These are phyloP conservation scores for Syzygium syzygioides DNA, from an alignment of 441 rosid species.

Conservation along the genomic window DNA sequence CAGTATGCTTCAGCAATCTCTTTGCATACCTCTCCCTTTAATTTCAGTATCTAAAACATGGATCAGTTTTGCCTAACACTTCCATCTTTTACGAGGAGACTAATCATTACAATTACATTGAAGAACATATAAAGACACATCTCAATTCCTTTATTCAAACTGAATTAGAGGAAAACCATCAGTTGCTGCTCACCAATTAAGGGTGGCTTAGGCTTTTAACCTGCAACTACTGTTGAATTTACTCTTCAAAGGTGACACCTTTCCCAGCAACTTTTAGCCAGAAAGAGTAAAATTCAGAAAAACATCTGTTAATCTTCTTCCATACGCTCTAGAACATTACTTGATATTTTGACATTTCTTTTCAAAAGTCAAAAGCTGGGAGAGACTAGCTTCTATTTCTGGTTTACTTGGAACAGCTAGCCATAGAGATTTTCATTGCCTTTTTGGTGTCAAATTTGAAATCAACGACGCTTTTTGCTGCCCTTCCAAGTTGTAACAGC, in stretches of 20 bases:
- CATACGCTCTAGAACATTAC: neutral
- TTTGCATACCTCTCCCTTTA: neutral
- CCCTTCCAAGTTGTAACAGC: neutral
- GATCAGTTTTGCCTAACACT: neutral
- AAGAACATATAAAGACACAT: neutral
- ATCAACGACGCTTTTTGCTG: neutral
- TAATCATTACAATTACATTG: neutral
- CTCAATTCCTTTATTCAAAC: neutral
- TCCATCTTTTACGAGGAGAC: neutral
- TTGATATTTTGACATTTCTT: neutral
- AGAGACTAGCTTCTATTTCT: neutral
- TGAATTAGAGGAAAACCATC: neutral
- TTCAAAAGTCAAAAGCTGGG: neutral
- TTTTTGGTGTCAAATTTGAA: neutral
- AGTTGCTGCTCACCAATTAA: neutral
- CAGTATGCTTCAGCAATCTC: neutral
- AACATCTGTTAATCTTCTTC: neutral
- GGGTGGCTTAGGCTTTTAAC: neutral
- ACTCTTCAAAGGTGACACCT: neutral
- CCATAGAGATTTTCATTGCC: neutral
- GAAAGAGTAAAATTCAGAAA: neutral
- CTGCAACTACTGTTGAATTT: neutral
- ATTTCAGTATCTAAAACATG: neutral
- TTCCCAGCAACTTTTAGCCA: neutral
- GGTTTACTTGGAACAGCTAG: neutral